A percentile compares a stretch with the other conserved stretches of the same genome.
These are phyloP conservation scores for Cladochytrium replicatum DNA, from an alignment of 192 early-diverging fungal species.

Conservation along the genomic window DNA sequence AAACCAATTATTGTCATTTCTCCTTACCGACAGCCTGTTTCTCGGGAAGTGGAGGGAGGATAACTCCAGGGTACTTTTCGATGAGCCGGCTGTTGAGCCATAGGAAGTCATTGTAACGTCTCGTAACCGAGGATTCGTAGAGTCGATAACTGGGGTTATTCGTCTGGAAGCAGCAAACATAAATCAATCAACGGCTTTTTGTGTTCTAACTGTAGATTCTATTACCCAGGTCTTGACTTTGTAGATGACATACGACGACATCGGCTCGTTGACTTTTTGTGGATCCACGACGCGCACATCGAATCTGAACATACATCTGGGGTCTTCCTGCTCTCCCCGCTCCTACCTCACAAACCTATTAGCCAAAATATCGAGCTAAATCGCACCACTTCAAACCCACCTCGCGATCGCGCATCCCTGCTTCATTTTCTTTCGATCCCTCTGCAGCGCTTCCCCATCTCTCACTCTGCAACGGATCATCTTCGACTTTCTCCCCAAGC, in stretches of 20 bases:
- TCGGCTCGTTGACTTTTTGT: constrained; percentile 80
- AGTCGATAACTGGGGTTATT: constrained; percentile 63
- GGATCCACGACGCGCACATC: constrained; percentile 62
- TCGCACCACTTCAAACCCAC: too few species aligned
- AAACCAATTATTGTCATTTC: neutral
- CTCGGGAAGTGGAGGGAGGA: constrained; percentile 87
- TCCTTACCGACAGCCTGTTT: constrained; percentile 74
- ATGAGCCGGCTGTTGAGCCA: constrained; percentile 84
- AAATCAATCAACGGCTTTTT: neutral
- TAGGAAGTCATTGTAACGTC: constrained; percentile 86
- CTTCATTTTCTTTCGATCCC: too few species aligned
- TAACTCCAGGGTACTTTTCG: constrained; percentile 69
- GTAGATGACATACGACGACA: constrained; percentile 78
- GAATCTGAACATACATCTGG: too few species aligned
- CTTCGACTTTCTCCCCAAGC: too few species aligned
- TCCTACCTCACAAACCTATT: too few species aligned
- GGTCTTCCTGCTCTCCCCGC: too few species aligned
- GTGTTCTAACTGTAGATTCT: neutral
- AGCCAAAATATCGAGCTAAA: too few species aligned
- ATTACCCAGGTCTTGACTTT: constrained; percentile 67
- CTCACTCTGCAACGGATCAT: too few species aligned
- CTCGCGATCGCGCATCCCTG: too few species aligned
- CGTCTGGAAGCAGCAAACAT: too few species aligned
- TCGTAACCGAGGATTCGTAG: constrained; percentile 67
- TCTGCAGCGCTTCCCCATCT: too few species aligned